Conservation (phyloP, 2,329 filamentous ascomycete genomes). For the Clarireedia sp. region DNA sequence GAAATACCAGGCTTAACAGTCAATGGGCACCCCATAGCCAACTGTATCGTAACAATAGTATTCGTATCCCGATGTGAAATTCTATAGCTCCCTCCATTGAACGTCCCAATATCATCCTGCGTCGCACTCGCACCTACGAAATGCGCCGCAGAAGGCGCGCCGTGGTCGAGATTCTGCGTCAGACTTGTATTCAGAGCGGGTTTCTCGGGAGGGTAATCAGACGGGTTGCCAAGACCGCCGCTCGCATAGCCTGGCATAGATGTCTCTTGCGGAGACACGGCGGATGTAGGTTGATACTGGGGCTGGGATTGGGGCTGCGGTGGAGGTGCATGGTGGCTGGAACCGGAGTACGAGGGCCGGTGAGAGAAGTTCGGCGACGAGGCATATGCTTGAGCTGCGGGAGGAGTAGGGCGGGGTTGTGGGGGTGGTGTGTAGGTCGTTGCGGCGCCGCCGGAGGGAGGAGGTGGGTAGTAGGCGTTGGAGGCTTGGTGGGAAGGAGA, state of each 20-base stretch:
- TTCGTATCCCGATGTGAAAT: constrained; percentile 91
- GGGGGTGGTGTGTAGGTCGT: constrained; percentile 19
- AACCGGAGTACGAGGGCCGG: constrained; percentile 26
- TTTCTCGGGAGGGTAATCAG: constrained; percentile 24
- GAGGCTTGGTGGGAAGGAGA: constrained; percentile 25
- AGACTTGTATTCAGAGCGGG: constrained; percentile 26
- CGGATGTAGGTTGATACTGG: constrained; percentile 2
- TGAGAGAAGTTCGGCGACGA: constrained; percentile 28
- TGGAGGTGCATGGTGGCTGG: constrained; percentile 7
- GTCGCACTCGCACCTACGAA: constrained; percentile 57
- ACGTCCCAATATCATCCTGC: constrained; percentile 84
- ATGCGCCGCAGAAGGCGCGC: constrained; percentile 36
- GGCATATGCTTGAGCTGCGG: constrained; percentile 10
- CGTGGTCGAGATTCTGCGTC: constrained; percentile 31
- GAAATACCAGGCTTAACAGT: constrained; percentile 62
- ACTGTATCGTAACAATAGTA: constrained; percentile 77
- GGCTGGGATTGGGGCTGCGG: not conserved
- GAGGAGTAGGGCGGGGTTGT: constrained; percentile 23
- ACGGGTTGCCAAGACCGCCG: not conserved
- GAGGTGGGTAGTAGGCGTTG: constrained; percentile 29
- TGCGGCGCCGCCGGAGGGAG: constrained; percentile 17
- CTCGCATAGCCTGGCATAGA: constrained; percentile 16
- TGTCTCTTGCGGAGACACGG: constrained; percentile 17
- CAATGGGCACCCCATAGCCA: constrained; percentile 82
- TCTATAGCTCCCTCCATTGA: constrained; percentile 91